phyloP scores from a whole-genome alignment of 306 rosid genomes.

The Purshia tridentata region DNA sequence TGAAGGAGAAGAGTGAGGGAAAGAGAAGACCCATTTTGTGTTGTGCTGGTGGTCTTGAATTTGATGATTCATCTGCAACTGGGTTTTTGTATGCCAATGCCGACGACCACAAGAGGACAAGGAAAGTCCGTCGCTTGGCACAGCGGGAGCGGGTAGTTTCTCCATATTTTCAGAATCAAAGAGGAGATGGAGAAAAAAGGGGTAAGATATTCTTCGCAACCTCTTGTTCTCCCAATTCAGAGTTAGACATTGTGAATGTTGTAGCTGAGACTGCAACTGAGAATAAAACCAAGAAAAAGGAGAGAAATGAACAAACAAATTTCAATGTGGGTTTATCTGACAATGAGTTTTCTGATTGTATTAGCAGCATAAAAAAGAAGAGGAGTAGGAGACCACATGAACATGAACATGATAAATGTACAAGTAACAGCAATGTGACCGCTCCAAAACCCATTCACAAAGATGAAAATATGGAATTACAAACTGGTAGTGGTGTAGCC shows the following conservation, averaged over 20 bases:
- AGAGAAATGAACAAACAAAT: background rate
- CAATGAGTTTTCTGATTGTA: background rate
- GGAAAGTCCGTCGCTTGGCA: background rate
- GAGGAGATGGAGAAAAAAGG: background rate
- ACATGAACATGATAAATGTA: background rate
- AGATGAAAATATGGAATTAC: background rate
- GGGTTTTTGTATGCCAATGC: background rate
- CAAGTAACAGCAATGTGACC: background rate
- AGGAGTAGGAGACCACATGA: background rate
- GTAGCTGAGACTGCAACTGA: slow-evolving; percentile 1
- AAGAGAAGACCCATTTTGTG: background rate
- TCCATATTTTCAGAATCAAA: background rate
- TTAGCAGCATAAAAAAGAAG: background rate
- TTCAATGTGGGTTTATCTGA: background rate
- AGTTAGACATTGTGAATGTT: background rate
- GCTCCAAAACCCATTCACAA: background rate
- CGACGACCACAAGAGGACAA: background rate
- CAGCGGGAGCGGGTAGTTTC: background rate
- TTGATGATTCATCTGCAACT: no score
- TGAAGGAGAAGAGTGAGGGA: background rate
- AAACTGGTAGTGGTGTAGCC: background rate
- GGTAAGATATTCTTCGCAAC: background rate
- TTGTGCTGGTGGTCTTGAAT: no score
- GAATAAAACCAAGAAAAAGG: background rate
- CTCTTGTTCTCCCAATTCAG: background rate